Conservation (phyloP, 1,284 basidiomycete species). For the Marasmius tenuissimus region DNA sequence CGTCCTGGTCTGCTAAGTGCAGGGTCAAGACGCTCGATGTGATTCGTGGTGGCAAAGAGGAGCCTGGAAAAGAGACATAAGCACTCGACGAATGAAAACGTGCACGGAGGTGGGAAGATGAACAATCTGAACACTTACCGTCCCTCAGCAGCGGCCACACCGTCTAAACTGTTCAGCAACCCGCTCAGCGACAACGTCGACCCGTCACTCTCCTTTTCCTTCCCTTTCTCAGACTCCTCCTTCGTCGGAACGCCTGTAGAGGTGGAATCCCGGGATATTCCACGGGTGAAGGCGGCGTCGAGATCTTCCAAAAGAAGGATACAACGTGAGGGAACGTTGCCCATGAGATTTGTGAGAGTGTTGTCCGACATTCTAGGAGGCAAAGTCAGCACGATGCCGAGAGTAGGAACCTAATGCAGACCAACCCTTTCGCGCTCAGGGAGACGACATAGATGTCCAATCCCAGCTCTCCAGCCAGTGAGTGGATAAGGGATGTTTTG, state of each 20-base stretch:
- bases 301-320: slow-evolving; percentile 87
- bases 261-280: slow-evolving; percentile 73
- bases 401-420: slow-evolving; percentile 8
- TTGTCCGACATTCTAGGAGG: slow-evolving; percentile 79
- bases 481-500: slow-evolving; percentile 83
- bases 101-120: not conserved
- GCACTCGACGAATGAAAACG: slow-evolving; percentile 13
- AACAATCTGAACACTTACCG: slow-evolving; percentile 48
- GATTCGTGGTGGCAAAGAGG: slow-evolving; percentile 82
- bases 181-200: slow-evolving; percentile 82
- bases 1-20: slow-evolving; percentile 79
- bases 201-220: slow-evolving; percentile 59
- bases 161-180: slow-evolving; percentile 81
- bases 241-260: slow-evolving; percentile 71
- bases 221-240: slow-evolving; percentile 36
- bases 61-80: slow-evolving; percentile 41
- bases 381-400: not conserved
- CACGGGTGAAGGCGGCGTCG: slow-evolving; percentile 83
- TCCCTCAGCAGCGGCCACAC: slow-evolving; percentile 83
- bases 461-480: slow-evolving; percentile 82
- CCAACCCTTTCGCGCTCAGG: slow-evolving; percentile 79
- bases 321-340: slow-evolving; percentile 80
- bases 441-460: slow-evolving; percentile 88
- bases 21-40: slow-evolving; percentile 83
- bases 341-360: slow-evolving; percentile 79